Evolutionary conservation across 805 yeast species (phyloP).

Genomic region (Nakazawaea anatomiae): DNA sequence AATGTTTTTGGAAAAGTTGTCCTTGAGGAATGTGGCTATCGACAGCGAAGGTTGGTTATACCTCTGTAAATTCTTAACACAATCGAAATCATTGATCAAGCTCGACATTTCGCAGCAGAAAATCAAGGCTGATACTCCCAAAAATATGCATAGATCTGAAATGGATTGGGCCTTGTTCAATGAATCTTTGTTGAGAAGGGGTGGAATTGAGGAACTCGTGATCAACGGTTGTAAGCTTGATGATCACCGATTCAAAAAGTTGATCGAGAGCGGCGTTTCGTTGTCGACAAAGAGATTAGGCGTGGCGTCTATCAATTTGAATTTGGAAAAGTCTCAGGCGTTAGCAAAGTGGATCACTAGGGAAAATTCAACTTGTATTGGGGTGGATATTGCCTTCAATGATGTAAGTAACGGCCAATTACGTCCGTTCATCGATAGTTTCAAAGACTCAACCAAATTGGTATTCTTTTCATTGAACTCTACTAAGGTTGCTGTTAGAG

Average conservation of each 20-base stretch:
- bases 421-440: constrained; percentile 37
- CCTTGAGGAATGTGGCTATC: constrained; percentile 50
- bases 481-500: constrained; percentile 33
- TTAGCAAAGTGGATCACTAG: constrained; percentile 43
- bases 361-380: constrained; percentile 40
- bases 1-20: constrained; percentile 40
- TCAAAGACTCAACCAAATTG: constrained; percentile 30
- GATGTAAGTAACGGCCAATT: constrained; percentile 42
- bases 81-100: constrained; percentile 38
- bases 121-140: constrained; percentile 38
- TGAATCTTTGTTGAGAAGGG: constrained; percentile 33
- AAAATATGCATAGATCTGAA: constrained; percentile 30
- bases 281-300: constrained; percentile 45
- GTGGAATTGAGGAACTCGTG: constrained; percentile 54
- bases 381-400: constrained; percentile 52
- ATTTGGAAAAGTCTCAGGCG: constrained; percentile 31
- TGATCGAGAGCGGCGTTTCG: constrained; percentile 35
- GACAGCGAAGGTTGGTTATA: constrained; percentile 45
- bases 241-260: constrained; percentile 32
- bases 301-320: constrained; percentile 45
- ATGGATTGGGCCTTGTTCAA: constrained; percentile 52
- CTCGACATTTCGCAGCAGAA: constrained; percentile 54
- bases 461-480: constrained; percentile 48
- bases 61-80: constrained; percentile 41
- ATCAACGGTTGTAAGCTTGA: constrained; percentile 49